A percentile compares a stretch with the other conserved stretches of the same genome.
phyloP scores from a whole-genome alignment of 768 basidiomycete genomes.

The Crassisporium funariophilum region DNA sequence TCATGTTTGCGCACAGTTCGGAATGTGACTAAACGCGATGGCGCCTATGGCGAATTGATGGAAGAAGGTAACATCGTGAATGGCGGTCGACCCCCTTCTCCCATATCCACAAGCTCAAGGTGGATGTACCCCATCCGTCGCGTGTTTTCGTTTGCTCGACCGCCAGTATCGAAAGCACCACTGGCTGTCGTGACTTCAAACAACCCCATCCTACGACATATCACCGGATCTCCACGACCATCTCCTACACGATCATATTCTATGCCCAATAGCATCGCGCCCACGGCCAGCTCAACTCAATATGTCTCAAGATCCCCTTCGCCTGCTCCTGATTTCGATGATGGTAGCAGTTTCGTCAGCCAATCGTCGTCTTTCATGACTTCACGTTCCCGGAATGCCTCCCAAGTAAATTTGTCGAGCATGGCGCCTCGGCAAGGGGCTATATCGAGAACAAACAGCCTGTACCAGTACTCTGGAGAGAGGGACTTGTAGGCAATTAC shows the following conservation, averaged over 20 bases:
- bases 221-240: conserved; percentile 23
- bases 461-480: conserved; percentile 22
- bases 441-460: conserved; percentile 34
- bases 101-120: conserved; percentile 28
- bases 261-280: conserved; percentile 28
- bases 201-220: conserved; percentile 29
- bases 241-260: conserved; percentile 43
- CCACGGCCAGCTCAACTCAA: conserved; percentile 39
- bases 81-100: conserved; percentile 34
- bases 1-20: conserved; percentile 48
- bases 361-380: conserved; percentile 47
- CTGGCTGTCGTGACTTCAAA: conserved; percentile 27
- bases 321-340: conserved; percentile 43
- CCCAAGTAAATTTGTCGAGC: conserved; percentile 62
- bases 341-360: conserved; percentile 31
- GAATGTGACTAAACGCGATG: conserved; percentile 35
- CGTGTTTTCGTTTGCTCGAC: conserved; percentile 29
- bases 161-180: conserved; percentile 26
- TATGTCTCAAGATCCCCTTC: conserved; percentile 50
- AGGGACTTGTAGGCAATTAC: conserved; percentile 10
- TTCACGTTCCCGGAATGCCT: conserved; percentile 67
- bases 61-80: conserved; percentile 49
- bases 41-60: conserved; percentile 40
- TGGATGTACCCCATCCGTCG: conserved; percentile 40
- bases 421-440: conserved; percentile 46